Base-by-base conservation (phyloP, 1,284 basidiomycete genomes). In the Marasmius oreades region DNA sequence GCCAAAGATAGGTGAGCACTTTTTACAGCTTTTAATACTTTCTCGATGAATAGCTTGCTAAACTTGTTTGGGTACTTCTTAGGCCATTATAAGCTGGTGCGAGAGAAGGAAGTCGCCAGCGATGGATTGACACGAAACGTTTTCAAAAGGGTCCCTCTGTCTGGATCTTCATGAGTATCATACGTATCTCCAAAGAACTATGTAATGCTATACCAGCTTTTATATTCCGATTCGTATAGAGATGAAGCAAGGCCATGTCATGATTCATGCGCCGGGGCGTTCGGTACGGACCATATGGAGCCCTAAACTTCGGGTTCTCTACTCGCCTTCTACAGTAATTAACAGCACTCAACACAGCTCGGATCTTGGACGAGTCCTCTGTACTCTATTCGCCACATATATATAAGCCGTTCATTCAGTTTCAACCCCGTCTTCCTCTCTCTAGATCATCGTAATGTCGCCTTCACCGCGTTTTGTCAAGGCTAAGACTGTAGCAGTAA, bases 401-500 rank as follows among this genome's bases (percentile, higher is more conserved):
- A 39, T 39, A 16, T 16, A 14, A 39, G 14, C 37, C 37, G 14
- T 12, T 16, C 14, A 39, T 6, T 39, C 18, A 4, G 5, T 12
- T 39, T 20, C 14, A 5, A 39, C 18, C 18, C 37, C 18, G 14
- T 31, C 46, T 48, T 18, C 10, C 28, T 24, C 28, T 14, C 18
- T 14, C 20, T 28, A 7, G 24, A 10, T 31, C 16, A 3, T 48
- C 46, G 16, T 18, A 24, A 48, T 48, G 46, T 26, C 46, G 11
- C 11, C 28, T 31, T 10, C 46, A 10, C 26, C 46, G 26, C 46
- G 46, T 31, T 48, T 48, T 24, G 18, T 48, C 26, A 48, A 48
- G 46, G 18, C 26, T 14, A 48, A 51, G 16, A 62, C 61, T 0
- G 52, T 67, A 28, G 71, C 71, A 23, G 73, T 75, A 55, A 57